Percentiles rank a stretch among this genome's conserved stretches.
These are phyloP conservation scores for Jamesozyma piceae DNA, from an alignment of 805 yeast species.

Conservation along the genomic window DNA sequence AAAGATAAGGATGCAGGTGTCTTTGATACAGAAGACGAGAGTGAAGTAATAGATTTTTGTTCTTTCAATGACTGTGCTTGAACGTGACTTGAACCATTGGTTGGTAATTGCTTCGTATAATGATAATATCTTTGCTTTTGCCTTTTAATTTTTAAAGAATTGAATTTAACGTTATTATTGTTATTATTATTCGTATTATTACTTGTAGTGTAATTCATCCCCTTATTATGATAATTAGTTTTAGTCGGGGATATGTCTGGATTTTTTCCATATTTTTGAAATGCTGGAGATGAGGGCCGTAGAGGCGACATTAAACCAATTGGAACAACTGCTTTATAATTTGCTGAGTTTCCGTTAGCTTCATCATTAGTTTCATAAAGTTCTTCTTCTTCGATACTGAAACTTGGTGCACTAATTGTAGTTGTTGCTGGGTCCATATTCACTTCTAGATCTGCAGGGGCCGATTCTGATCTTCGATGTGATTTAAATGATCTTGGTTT, in stretches of 20 bases:
- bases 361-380: not conserved
- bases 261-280: conserved; percentile 2
- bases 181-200: not conserved
- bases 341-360: not conserved
- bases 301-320: conserved; percentile 16
- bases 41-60: conserved; percentile 20
- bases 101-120: conserved; percentile 25
- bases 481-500: conserved; percentile 26
- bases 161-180: conserved; percentile 11
- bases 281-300: conserved; percentile 15
- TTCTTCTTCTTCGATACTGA: conserved; percentile 18
- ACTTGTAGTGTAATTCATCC: not conserved
- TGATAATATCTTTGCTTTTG: conserved; percentile 28
- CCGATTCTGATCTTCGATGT: conserved; percentile 49
- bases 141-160: conserved; percentile 25
- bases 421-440: conserved; percentile 5
- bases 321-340: not conserved
- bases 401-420: conserved; percentile 1
- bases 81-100: conserved; percentile 1
- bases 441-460: conserved; percentile 41
- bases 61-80: conserved; percentile 21
- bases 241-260: conserved; percentile 6
- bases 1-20: conserved; percentile 22
- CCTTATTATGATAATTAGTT: not conserved
- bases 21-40: conserved; percentile 19